phyloP scores from a whole-genome alignment of 2,329 filamentous ascomycete genomes.

The Ophiocordyceps sinensis region DNA sequence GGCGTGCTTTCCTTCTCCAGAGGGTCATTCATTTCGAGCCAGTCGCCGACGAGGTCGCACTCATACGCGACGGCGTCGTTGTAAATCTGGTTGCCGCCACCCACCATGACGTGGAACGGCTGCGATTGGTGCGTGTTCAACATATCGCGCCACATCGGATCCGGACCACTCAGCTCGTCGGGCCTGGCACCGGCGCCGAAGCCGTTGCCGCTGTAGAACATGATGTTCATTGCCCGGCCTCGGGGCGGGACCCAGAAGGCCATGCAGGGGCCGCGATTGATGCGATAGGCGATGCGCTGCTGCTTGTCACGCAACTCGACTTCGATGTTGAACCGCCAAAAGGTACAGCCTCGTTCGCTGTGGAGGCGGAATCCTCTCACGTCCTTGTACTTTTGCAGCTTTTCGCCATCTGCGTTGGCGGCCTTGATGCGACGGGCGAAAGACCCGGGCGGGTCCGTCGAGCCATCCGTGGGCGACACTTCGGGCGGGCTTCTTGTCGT shows the following conservation, averaged over 20 bases:
- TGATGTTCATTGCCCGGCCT: slow-evolving; percentile 87
- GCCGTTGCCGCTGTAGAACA: slow-evolving; percentile 97
- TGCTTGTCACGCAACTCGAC: slow-evolving; percentile 68
- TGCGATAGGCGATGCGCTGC: slow-evolving; percentile 83
- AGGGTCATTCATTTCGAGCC: slow-evolving; percentile 69
- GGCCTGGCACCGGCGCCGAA: slow-evolving; percentile 72
- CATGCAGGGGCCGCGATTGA: slow-evolving; percentile 78
- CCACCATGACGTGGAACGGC: slow-evolving; percentile 97
- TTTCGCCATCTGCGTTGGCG: slow-evolving; percentile 59
- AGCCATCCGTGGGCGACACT: slow-evolving; percentile 22
- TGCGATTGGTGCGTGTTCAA: slow-evolving; percentile 80
- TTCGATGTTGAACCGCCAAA: slow-evolving; percentile 95
- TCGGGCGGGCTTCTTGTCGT: slow-evolving; percentile 41
- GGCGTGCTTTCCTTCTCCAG: slow-evolving; percentile 64
- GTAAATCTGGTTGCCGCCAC: slow-evolving; percentile 93
- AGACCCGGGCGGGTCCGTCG: slow-evolving; percentile 34
- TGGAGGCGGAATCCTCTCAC: slow-evolving; percentile 72
- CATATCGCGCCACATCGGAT: slow-evolving; percentile 94
- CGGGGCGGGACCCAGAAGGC: slow-evolving; percentile 89
- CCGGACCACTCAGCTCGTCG: slow-evolving; percentile 74
- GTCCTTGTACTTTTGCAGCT: slow-evolving; percentile 66
- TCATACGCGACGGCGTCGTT: slow-evolving; percentile 73
- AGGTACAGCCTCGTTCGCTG: slow-evolving; percentile 73
- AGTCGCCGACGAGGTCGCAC: slow-evolving; percentile 64
- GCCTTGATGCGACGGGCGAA: slow-evolving; percentile 39